Conservation (phyloP, 2,329 filamentous ascomycete genomes). For the Alternaria brassicae region DNA sequence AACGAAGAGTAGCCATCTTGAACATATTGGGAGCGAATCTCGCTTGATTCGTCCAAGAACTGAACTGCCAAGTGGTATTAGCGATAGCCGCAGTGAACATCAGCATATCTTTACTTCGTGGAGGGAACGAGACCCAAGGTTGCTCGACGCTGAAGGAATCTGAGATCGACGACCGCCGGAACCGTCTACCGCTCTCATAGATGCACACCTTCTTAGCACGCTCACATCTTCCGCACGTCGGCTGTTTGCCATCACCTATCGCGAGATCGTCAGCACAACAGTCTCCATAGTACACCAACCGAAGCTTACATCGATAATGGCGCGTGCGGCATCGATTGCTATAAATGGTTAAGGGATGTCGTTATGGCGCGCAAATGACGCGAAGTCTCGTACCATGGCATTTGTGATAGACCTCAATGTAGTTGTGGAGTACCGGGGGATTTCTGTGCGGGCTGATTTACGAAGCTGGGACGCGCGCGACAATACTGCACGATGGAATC, state of each 20-base stretch:
- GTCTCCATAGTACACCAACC: not conserved
- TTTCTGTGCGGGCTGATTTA: conserved; percentile 20
- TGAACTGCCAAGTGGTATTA: conserved; percentile 39
- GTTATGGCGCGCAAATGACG: not conserved
- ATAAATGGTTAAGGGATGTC: conserved; percentile 21
- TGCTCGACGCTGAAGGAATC: conserved; percentile 41
- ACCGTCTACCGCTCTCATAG: conserved; percentile 46
- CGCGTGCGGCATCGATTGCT: conserved; percentile 50
- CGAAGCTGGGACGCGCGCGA: conserved; percentile 20
- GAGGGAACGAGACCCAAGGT: conserved; percentile 47
- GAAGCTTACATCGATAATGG: conserved; percentile 47
- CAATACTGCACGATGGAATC: not conserved
- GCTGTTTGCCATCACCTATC: conserved; percentile 47
- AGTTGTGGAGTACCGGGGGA: conserved; percentile 2
- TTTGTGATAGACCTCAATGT: conserved; percentile 18
- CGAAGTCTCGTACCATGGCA: conserved; percentile 43
- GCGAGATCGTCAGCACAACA: conserved; percentile 19
- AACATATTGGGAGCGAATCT: conserved; percentile 42
- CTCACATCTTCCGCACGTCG: conserved; percentile 44
- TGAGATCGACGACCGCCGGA: conserved; percentile 47
- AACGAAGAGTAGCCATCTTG: conserved; percentile 29
- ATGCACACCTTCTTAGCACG: conserved; percentile 43
- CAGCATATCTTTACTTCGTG: conserved; percentile 31
- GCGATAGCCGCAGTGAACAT: not conserved
- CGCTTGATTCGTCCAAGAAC: conserved; percentile 47